Base-by-base conservation (phyloP, 352 stramenopile genomes). In the Phytophthora sp. region DNA sequence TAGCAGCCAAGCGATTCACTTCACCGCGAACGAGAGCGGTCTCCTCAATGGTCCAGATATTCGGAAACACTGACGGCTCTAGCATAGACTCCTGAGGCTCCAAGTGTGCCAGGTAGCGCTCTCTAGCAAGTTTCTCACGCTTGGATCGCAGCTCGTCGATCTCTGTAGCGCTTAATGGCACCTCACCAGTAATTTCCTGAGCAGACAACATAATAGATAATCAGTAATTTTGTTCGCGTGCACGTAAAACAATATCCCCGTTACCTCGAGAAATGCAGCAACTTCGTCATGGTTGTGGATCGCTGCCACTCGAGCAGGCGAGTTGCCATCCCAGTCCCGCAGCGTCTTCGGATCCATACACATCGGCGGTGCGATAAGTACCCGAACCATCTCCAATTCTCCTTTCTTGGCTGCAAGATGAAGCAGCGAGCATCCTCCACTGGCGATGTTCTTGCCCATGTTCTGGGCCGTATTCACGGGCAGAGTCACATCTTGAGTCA, bases 391-490 rank as follows among this genome's bases (percentile, higher is more conserved):
- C 2, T 71, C 54, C n/a, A 81, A 17, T 17, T 88, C 84, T 9
- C 82, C 81, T 15, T 85, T 85, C 27, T 76, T 78, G 2, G 72
- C 81, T n/a, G 87, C 82, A 23, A 89, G 45, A 65, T 95, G 87
- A 34, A 93, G 68, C 13, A 92, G 61, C 2, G 83, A 84, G 49
- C 79, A 83, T 1, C 87, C 87, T 58, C 87, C 87, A 59, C 77
- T 92, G 0, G 71, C 65, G 43, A 95, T 88, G 62, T 87, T 86
- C 38, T 83, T 87, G 55, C 77, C 82, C 41, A 84, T 86, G 37
- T 79, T 72, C 26, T 89, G 80, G 23, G 66, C 75, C 9, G 74
- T 87, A 21, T 81, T 78, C 30, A 90, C 73, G 1, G 80, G 82
- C 31, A 93, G 51, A 51, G 85, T 82, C 21, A 93, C 82, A 37